phyloP scores from a whole-genome alignment of 495 filamentous ascomycete species.

The Aspergillus saccharolyticus region DNA sequence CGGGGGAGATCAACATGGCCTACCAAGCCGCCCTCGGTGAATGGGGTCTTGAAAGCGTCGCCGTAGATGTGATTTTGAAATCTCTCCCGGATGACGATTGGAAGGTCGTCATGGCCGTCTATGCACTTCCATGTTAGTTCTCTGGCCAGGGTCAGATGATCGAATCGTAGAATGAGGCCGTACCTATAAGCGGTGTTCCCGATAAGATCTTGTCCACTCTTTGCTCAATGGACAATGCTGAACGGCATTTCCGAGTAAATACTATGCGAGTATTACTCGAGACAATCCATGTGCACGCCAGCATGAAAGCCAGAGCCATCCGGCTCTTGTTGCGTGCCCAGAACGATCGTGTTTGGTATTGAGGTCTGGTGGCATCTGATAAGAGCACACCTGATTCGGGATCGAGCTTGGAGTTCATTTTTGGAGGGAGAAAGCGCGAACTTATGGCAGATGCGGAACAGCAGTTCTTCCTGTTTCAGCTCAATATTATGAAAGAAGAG shows the following conservation, averaged over 20 bases:
- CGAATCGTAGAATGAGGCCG: not conserved
- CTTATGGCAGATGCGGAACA: not conserved
- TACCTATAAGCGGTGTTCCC: slow-evolving; percentile 78
- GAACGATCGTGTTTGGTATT: not conserved
- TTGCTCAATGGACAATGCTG: slow-evolving; percentile 47
- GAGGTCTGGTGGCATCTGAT: not conserved
- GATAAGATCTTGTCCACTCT: slow-evolving; percentile 65
- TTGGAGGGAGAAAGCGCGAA: not conserved
- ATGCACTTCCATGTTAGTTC: not conserved
- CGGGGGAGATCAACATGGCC: slow-evolving; percentile 78
- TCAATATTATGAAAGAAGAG: not conserved
- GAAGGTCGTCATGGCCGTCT: slow-evolving; percentile 94
- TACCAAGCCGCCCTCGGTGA: slow-evolving; percentile 59
- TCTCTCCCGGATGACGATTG: slow-evolving; percentile 60
- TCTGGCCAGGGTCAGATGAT: not conserved
- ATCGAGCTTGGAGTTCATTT: not conserved
- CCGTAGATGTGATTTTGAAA: slow-evolving; percentile 77
- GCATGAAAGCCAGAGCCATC: not conserved
- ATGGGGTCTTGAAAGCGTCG: slow-evolving; percentile 63
- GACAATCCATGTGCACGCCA: not conserved
- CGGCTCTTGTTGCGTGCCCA: not conserved
- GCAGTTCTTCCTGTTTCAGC: not conserved
- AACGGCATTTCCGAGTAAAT: not conserved
- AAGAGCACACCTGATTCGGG: not conserved
- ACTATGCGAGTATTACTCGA: slow-evolving; percentile 1